Percentiles rank a stretch among this genome's conserved stretches.
phyloP scores from a whole-genome alignment of 1,284 basidiomycete species.

The Cryptococcus hybrid region DNA sequence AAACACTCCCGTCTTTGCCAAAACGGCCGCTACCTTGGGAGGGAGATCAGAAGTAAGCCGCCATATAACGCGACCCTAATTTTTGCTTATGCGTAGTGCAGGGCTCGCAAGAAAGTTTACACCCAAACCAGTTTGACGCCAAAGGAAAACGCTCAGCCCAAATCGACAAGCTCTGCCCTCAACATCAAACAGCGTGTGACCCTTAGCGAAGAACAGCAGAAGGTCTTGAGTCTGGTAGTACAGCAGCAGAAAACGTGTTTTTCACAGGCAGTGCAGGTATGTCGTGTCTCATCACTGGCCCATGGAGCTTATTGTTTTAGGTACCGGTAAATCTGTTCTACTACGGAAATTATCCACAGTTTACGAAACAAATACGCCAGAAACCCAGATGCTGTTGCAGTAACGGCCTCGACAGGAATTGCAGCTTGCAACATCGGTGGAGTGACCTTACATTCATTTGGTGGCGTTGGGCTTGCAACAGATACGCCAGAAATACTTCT shows the following conservation, averaged over 20 bases:
- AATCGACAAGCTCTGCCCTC: slow-evolving; percentile 10
- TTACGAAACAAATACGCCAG: slow-evolving; percentile 56
- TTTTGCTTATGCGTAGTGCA: neutral
- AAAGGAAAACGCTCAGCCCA: neutral
- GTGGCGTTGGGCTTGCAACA: slow-evolving; percentile 78
- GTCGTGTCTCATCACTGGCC: slow-evolving; percentile 32
- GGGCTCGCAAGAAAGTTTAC: neutral
- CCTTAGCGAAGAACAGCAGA: slow-evolving; percentile 77
- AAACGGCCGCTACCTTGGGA: slow-evolving; percentile 44
- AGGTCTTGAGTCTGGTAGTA: slow-evolving; percentile 71
- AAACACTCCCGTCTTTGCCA: slow-evolving; percentile 1
- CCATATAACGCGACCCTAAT: too few species aligned
- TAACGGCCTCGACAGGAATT: slow-evolving; percentile 88
- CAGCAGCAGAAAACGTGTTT: slow-evolving; percentile 76
- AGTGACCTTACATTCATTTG: slow-evolving; percentile 89
- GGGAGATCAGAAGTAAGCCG: slow-evolving; percentile 27
- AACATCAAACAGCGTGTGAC: slow-evolving; percentile 50
- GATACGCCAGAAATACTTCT: slow-evolving; percentile 65
- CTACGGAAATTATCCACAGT: slow-evolving; percentile 81
- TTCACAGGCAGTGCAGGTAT: slow-evolving; percentile 95
- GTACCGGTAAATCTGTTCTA: slow-evolving; percentile 92
- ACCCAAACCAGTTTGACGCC: neutral
- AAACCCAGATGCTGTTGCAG: slow-evolving; percentile 63
- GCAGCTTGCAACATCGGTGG: slow-evolving; percentile 95
- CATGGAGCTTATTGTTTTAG: slow-evolving; percentile 49